phyloP scores from a whole-genome alignment of 225 moss, liverwort and hornwort species.

The Antitrichia curtipendula region DNA sequence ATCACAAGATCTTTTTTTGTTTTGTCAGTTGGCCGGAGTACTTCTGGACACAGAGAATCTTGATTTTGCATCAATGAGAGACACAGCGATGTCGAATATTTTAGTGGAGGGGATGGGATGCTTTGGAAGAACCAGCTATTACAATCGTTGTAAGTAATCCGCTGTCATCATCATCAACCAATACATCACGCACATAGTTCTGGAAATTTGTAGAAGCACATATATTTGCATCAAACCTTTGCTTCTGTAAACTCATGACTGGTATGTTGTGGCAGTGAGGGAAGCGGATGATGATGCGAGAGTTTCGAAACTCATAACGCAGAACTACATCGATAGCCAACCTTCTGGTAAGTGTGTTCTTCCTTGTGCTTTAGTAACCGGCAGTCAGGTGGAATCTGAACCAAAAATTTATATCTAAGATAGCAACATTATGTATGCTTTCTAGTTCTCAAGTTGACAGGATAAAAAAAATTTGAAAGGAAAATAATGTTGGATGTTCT shows the following conservation, averaged over 20 bases:
- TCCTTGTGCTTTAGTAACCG: neutral
- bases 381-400: neutral
- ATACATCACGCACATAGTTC: neutral
- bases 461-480: neutral
- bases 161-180: neutral
- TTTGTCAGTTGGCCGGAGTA: slow-evolving; percentile 43
- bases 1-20: neutral
- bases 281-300: slow-evolving; percentile 13
- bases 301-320: slow-evolving; percentile 21
- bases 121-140: slow-evolving; percentile 30
- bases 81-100: slow-evolving; percentile 26
- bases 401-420: neutral
- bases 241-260: neutral
- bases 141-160: slow-evolving; percentile 14
- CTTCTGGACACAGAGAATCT: slow-evolving; percentile 49
- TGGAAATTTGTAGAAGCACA: neutral
- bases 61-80: slow-evolving; percentile 40
- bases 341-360: slow-evolving; percentile 21
- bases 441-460: neutral
- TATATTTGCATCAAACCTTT: neutral
- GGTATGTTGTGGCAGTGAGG: slow-evolving; percentile 6
- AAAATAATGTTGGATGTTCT: neutral
- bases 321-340: slow-evolving; percentile 30
- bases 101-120: slow-evolving; percentile 17
- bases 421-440: neutral